These are phyloP conservation scores for Psilocybe mexicana DNA, from an alignment of 1,284 basidiomycete species.

Conservation along the genomic window DNA sequence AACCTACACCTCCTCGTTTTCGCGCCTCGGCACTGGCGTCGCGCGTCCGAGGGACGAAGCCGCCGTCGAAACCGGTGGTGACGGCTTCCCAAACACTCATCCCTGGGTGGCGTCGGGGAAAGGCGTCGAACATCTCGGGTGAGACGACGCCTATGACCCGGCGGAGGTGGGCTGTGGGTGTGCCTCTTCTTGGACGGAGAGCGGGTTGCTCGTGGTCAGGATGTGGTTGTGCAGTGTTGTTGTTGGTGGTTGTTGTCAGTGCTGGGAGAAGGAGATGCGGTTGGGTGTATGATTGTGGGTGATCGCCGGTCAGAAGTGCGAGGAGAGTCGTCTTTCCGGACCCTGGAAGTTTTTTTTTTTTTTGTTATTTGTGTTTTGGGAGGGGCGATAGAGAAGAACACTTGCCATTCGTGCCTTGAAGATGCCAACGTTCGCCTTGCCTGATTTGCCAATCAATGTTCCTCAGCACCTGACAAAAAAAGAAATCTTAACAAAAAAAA, in stretches of 20 bases:
- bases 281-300: conserved; percentile 91
- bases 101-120: conserved; percentile 69
- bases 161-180: conserved; percentile 66
- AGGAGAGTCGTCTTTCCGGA: conserved; percentile 96
- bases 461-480: conserved; percentile 58
- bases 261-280: conserved; percentile 42
- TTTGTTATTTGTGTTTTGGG: not conserved
- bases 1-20: conserved; percentile 48
- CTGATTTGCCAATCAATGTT: conserved; percentile 80
- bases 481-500: not conserved
- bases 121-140: conserved; percentile 90
- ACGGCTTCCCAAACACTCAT: conserved; percentile 79
- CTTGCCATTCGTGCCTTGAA: conserved; percentile 84
- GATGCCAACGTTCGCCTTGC: conserved; percentile 83
- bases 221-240: not conserved
- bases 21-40: conserved; percentile 14
- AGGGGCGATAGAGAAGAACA: not conserved
- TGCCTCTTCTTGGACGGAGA: conserved; percentile 52
- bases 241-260: conserved; percentile 49
- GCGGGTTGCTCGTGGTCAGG: not conserved
- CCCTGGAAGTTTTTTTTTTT: conserved; percentile 44
- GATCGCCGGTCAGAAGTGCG: conserved; percentile 91
- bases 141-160: conserved; percentile 86
- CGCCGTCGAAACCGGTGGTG: conserved; percentile 84
- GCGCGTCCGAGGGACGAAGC: conserved; percentile 55